phyloP scores from a whole-genome alignment of 2,329 filamentous ascomycete species.

The Nannizzia gypsea region DNA sequence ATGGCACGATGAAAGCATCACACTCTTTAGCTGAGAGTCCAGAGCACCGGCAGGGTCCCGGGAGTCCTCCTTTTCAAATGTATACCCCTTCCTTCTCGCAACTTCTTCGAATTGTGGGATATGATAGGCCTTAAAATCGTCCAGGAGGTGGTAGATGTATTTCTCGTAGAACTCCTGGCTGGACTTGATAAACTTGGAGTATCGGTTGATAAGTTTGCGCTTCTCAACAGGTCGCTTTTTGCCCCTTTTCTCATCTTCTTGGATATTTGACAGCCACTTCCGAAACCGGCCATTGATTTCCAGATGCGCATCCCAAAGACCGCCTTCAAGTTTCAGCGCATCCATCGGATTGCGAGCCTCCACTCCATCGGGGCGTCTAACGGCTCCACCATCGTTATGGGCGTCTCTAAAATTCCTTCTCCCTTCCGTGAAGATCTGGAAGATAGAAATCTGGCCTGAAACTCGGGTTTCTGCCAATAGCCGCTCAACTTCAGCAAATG shows the following conservation, averaged over 20 bases:
- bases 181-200: slow-evolving; percentile 72
- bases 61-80: slow-evolving; percentile 30
- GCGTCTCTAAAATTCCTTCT: background rate
- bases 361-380: background rate
- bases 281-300: slow-evolving; percentile 69
- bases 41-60: slow-evolving; percentile 19
- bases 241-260: slow-evolving; percentile 32
- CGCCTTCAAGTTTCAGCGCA: slow-evolving; percentile 49
- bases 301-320: slow-evolving; percentile 68
- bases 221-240: slow-evolving; percentile 49
- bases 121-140: slow-evolving; percentile 30
- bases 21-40: slow-evolving; percentile 40
- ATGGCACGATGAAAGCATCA: slow-evolving; percentile 64
- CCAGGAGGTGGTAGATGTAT: slow-evolving; percentile 65
- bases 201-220: slow-evolving; percentile 70
- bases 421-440: background rate
- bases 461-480: slow-evolving; percentile 28
- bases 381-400: background rate
- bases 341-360: slow-evolving; percentile 36
- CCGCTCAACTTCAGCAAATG: slow-evolving; percentile 40
- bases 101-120: slow-evolving; percentile 48
- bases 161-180: slow-evolving; percentile 80
- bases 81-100: slow-evolving; percentile 37
- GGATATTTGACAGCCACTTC: slow-evolving; percentile 49
- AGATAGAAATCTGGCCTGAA: slow-evolving; percentile 1